Evolutionary conservation across 75 land plant genomes (phyloP).

Genomic region (Cryptomeria japonica): DNA sequence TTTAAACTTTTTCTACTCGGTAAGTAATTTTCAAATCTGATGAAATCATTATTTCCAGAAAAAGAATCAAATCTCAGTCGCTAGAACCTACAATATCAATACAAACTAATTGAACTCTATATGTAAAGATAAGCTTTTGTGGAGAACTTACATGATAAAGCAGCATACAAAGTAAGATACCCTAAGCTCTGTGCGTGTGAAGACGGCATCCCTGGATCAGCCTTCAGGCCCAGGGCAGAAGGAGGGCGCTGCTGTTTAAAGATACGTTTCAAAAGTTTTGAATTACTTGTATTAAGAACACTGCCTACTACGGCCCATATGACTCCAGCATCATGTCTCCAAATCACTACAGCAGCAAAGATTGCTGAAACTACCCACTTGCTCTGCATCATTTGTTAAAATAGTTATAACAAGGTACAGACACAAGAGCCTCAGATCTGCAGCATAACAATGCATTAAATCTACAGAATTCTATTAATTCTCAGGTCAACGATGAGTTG

Average conservation of each 20-base stretch:
- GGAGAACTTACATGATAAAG: conserved; percentile 42
- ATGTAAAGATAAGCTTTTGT: background rate
- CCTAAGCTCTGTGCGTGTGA: conserved; percentile 81
- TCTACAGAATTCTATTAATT: background rate
- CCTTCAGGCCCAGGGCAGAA: conserved; percentile 29
- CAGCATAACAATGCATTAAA: background rate
- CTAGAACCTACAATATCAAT: background rate
- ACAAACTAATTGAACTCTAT: conserved; percentile 1
- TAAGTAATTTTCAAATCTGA: background rate
- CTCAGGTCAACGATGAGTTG: background rate
- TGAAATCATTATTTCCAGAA: background rate
- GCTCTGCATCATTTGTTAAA: conserved; percentile 32
- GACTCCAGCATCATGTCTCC: conserved; percentile 48
- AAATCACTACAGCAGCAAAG: conserved; percentile 29
- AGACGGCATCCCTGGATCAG: conserved; percentile 92
- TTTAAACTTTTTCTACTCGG: background rate
- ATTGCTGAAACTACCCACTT: conserved; percentile 41
- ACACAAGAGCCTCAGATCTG: background rate
- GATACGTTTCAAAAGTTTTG: conserved; percentile 38
- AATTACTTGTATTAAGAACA: conserved; percentile 25
- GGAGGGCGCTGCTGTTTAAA: conserved; percentile 53
- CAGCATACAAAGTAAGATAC: conserved; percentile 35
- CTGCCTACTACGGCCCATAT: conserved; percentile 55
- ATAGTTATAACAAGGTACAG: background rate
- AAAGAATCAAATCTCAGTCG: background rate